Percentiles rank a stretch among this genome's conserved stretches.
phyloP scores from a whole-genome alignment of 768 basidiomycete genomes.

The Dacryopinax primogenitus region DNA sequence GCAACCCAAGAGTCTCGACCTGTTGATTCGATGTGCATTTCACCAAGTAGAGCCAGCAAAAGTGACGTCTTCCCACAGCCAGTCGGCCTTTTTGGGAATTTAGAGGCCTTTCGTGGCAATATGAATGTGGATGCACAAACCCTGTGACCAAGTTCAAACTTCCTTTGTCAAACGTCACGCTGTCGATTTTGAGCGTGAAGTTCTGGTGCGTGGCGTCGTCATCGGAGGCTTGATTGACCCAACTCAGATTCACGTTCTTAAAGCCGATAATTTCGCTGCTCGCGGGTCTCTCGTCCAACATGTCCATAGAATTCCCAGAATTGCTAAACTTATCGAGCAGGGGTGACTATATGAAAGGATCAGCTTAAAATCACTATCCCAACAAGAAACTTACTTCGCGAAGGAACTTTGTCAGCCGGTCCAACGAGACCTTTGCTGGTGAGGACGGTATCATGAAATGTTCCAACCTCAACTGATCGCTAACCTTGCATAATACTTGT shows the following conservation, averaged over 20 bases:
- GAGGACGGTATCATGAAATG: not conserved
- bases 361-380: not conserved
- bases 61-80: conserved; percentile 15
- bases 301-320: conserved; percentile 15
- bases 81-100: not conserved
- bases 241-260: conserved; percentile 34
- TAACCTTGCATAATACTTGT: conserved; percentile 22
- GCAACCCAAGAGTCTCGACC: conserved; percentile 47
- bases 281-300: conserved; percentile 6
- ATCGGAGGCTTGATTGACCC: too few relatives aligned
- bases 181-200: conserved; percentile 36
- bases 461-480: not conserved
- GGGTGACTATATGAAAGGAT: not conserved
- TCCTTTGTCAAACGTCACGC: conserved; percentile 26
- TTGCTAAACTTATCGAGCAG: conserved; percentile 6
- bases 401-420: conserved; percentile 42
- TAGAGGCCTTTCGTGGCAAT: too few relatives aligned
- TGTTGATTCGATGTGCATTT: conserved; percentile 28
- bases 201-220: conserved; percentile 34
- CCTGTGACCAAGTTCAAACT: conserved; percentile 30
- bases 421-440: conserved; percentile 49
- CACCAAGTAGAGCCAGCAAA: conserved; percentile 28
- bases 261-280: conserved; percentile 16
- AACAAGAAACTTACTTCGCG: not conserved
- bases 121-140: conserved; percentile 27